Percentiles rank a stretch among this genome's conserved stretches.
These are phyloP conservation scores for Linanthus parryae DNA, from an alignment of 148 eudicot genomes.

Conservation along the genomic window DNA sequence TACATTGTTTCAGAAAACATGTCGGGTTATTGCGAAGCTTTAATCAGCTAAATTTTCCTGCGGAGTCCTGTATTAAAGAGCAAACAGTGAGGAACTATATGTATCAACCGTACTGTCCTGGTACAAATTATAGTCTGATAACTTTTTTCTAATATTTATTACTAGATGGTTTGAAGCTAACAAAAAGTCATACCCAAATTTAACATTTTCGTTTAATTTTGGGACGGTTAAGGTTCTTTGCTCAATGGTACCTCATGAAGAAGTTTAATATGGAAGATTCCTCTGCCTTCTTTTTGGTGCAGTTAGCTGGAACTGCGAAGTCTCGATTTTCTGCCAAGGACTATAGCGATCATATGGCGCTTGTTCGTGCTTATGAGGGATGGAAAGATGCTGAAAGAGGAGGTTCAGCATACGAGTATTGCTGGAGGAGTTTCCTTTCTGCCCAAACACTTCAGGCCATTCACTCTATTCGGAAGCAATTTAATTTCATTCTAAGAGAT, in stretches of 20 bases:
- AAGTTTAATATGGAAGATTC: neutral
- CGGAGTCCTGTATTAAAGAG: too few relatives aligned
- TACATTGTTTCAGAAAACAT: too few relatives aligned
- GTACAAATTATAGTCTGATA: too few relatives aligned
- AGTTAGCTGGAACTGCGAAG: conserved; percentile 98
- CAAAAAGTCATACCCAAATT: too few relatives aligned
- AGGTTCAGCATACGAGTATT: conserved; percentile 97
- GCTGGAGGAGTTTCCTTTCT: conserved; percentile 99
- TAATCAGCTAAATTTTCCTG: too few relatives aligned
- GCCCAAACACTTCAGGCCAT: conserved; percentile 98
- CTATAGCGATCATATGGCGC: conserved; percentile 99
- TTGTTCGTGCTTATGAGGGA: conserved; percentile 99
- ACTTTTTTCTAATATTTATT: too few relatives aligned
- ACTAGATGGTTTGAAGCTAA: too few relatives aligned
- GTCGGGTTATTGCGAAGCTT: too few relatives aligned
- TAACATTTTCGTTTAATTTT: neutral
- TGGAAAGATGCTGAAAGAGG: conserved; percentile 99
- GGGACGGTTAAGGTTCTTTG: neutral
- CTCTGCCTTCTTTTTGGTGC: conserved; percentile 14
- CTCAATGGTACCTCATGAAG: neutral
- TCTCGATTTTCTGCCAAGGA: conserved; percentile 98
- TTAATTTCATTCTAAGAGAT: conserved; percentile 74
- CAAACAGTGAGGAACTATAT: too few relatives aligned
- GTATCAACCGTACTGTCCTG: too few relatives aligned
- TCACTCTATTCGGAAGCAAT: conserved; percentile 94